Conservation (phyloP, 225 moss, liverwort and hornwort species). For the Polytrichum commune region DNA sequence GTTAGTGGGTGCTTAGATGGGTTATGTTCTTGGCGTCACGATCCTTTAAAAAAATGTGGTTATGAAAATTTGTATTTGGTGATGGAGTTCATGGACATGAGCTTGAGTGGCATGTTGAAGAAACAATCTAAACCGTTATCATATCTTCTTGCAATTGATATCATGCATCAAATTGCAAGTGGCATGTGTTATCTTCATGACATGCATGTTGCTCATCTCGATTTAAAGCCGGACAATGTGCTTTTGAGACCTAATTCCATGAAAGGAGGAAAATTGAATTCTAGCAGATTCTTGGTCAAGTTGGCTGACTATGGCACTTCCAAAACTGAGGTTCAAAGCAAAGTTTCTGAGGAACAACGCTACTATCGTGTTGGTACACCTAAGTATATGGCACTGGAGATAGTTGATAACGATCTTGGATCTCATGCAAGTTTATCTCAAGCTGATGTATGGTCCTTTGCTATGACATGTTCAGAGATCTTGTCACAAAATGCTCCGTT, state of each 20-base stretch:
- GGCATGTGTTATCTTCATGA: background rate
- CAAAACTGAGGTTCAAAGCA: background rate
- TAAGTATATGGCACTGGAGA: background rate
- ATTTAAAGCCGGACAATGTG: conserved; percentile 6
- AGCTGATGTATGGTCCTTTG: background rate
- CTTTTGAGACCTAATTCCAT: background rate
- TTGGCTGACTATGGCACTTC: background rate
- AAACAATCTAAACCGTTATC: background rate
- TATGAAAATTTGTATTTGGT: background rate
- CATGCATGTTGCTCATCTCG: background rate
- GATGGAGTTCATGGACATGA: background rate
- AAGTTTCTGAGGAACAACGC: background rate
- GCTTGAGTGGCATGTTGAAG: background rate
- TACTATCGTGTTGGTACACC: background rate
- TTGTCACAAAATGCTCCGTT: background rate
- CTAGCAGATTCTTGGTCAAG: background rate
- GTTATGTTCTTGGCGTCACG: background rate
- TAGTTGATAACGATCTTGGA: no score
- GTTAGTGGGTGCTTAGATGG: background rate
- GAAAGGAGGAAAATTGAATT: background rate
- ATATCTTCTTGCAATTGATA: background rate
- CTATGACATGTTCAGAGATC: background rate
- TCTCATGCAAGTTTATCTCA: background rate
- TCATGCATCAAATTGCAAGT: background rate
- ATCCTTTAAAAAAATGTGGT: no score